Percentiles rank a stretch among this genome's conserved stretches.
Conservation (phyloP, 1,139 yeast species). For the Pneumocystis jirovecii region DNA sequence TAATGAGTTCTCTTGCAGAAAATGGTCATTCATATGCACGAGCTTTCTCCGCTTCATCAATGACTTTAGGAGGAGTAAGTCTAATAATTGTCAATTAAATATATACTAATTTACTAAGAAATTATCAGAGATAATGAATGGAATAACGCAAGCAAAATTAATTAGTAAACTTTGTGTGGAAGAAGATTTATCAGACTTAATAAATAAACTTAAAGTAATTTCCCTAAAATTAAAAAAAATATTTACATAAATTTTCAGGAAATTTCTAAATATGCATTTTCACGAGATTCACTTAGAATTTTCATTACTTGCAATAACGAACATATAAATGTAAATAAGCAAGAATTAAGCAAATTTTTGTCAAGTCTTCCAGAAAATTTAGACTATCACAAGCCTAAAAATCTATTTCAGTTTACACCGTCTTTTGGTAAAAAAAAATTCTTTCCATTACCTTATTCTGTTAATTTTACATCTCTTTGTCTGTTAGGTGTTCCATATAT, state of each 20-base stretch:
- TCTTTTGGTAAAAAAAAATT: slow-evolving; percentile 26
- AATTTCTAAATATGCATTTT: not conserved
- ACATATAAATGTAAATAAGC: not conserved
- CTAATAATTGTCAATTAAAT: not conserved
- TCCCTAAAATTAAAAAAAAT: not conserved
- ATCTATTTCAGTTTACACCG: not conserved
- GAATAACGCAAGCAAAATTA: slow-evolving; percentile 62
- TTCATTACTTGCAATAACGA: slow-evolving; percentile 2
- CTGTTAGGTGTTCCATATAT: slow-evolving; percentile 52
- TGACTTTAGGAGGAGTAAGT: slow-evolving; percentile 38
- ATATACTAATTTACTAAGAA: slow-evolving; percentile 18
- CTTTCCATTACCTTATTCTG: slow-evolving; percentile 74
- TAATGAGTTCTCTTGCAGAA: slow-evolving; percentile 74
- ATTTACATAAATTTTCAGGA: not conserved
- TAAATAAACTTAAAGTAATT: slow-evolving; percentile 21
- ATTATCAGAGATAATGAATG: slow-evolving; percentile 49
- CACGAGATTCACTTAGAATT: not conserved
- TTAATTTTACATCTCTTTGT: slow-evolving; percentile 65
- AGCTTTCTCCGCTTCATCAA: slow-evolving; percentile 47
- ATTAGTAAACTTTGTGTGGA: slow-evolving; percentile 44
- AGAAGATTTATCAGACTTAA: slow-evolving; percentile 37
- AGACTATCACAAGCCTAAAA: not conserved
- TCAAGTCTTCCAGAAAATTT: not conserved
- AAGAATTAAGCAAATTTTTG: not conserved
- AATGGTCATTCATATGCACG: slow-evolving; percentile 79